Evolutionary conservation across 179 eudicot genomes (phyloP).

Genomic region (Beta lomatogona): DNA sequence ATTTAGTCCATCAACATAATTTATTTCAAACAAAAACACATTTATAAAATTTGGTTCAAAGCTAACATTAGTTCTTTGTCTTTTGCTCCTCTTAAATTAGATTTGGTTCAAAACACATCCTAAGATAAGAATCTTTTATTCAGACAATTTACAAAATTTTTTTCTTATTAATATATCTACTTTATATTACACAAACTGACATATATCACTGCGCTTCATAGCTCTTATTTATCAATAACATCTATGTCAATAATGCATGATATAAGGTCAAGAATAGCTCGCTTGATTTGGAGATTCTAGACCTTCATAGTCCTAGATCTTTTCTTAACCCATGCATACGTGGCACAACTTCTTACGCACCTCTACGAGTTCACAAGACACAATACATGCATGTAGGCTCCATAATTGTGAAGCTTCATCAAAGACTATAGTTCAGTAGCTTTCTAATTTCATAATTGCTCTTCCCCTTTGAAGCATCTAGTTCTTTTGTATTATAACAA

Average conservation of each 20-base stretch:
- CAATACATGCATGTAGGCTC: neutral
- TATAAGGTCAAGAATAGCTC: neutral
- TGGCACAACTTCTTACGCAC: neutral
- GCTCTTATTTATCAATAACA: too few species aligned
- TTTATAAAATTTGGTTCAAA: too few species aligned
- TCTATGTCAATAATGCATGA: neutral
- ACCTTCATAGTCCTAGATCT: neutral
- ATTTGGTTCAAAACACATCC: too few species aligned
- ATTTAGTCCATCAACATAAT: too few species aligned
- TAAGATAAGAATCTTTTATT: too few species aligned
- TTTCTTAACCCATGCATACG: neutral
- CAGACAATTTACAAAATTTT: too few species aligned
- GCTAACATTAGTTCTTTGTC: too few species aligned
- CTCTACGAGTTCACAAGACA: neutral
- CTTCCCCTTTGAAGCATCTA: neutral
- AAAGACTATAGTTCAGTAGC: neutral
- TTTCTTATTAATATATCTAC: too few species aligned
- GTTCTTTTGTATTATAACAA: neutral
- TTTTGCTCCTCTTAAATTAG: too few species aligned
- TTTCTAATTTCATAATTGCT: neutral
- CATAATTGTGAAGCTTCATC: neutral
- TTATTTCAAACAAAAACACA: too few species aligned
- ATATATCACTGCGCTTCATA: too few species aligned
- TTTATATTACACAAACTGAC: too few species aligned
- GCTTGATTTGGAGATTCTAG: neutral